Conservation (phyloP, 768 basidiomycete species). For the Dioszegia aurantiaca region DNA sequence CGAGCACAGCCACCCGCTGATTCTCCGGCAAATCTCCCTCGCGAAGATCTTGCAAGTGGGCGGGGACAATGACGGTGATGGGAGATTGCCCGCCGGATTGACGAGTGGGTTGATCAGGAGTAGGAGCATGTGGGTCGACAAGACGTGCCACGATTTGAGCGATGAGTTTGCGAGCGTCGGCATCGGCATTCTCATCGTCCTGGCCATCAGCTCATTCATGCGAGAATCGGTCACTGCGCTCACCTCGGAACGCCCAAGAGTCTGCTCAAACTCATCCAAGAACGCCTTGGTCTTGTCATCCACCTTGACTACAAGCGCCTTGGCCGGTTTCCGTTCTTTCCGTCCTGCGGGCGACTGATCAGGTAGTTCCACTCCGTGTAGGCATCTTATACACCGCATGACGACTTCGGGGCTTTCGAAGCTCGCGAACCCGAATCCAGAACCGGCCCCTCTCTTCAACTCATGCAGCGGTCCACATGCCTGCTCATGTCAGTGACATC, state of each 20-base stretch:
- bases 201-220: slow-evolving; percentile 48
- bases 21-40: slow-evolving; percentile 97
- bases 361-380: slow-evolving; percentile 66
- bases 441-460: slow-evolving; percentile 88
- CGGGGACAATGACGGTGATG: slow-evolving; percentile 62
- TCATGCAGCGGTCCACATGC: slow-evolving; percentile 85
- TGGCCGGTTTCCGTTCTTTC: slow-evolving; percentile 59
- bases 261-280: slow-evolving; percentile 76
- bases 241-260: slow-evolving; percentile 78
- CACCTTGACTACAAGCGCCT: slow-evolving; percentile 77
- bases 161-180: slow-evolving; percentile 61
- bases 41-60: slow-evolving; percentile 93
- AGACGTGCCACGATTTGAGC: slow-evolving; percentile 63
- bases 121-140: slow-evolving; percentile 66
- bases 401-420: slow-evolving; percentile 92
- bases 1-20: slow-evolving; percentile 83
- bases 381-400: slow-evolving; percentile 66
- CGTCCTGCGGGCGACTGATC: slow-evolving; percentile 54
- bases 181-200: slow-evolving; percentile 67
- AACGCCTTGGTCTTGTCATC: slow-evolving; percentile 91
- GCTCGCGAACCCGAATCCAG: slow-evolving; percentile 93
- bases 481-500: slow-evolving; percentile 53
- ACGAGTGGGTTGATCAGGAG: slow-evolving; percentile 47
- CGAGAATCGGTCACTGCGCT: slow-evolving; percentile 46
- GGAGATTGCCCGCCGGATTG: slow-evolving; percentile 26